Evolutionary conservation across 805 yeast genomes (phyloP).

Genomic region (Blastobotrys chiropterorum): DNA sequence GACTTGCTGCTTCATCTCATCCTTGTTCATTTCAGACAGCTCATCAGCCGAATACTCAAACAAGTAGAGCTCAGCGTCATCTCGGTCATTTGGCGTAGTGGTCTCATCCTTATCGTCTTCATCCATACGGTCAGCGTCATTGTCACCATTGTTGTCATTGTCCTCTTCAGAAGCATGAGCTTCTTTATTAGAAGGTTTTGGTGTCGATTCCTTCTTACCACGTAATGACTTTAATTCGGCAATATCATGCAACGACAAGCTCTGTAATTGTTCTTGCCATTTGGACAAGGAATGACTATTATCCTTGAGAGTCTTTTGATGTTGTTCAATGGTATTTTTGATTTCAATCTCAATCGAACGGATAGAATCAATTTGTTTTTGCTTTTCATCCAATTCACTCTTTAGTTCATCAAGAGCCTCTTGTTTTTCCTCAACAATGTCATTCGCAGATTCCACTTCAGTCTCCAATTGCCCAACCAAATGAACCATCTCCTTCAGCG

Average conservation of each 20-base stretch:
- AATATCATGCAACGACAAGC: constrained; percentile 50
- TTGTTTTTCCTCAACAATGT: constrained; percentile 22
- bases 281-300: constrained; percentile 35
- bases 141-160: not conserved
- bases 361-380: constrained; percentile 45
- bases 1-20: constrained; percentile 45
- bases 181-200: constrained; percentile 27
- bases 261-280: constrained; percentile 34
- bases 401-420: constrained; percentile 31
- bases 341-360: constrained; percentile 63
- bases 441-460: constrained; percentile 15
- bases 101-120: constrained; percentile 5
- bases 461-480: constrained; percentile 17
- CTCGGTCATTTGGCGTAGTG: constrained; percentile 6
- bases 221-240: constrained; percentile 29
- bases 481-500: constrained; percentile 20
- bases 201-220: constrained; percentile 37
- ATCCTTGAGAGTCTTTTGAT: constrained; percentile 37
- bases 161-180: constrained; percentile 17
- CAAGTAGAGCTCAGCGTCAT: constrained; percentile 29
- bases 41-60: constrained; percentile 47
- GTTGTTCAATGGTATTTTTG: constrained; percentile 55
- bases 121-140: constrained; percentile 3
- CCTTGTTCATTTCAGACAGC: constrained; percentile 42
- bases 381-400: constrained; percentile 36